These are phyloP conservation scores for Globisporangium paddicum DNA, from an alignment of 352 stramenopile species.

Conservation along the genomic window DNA sequence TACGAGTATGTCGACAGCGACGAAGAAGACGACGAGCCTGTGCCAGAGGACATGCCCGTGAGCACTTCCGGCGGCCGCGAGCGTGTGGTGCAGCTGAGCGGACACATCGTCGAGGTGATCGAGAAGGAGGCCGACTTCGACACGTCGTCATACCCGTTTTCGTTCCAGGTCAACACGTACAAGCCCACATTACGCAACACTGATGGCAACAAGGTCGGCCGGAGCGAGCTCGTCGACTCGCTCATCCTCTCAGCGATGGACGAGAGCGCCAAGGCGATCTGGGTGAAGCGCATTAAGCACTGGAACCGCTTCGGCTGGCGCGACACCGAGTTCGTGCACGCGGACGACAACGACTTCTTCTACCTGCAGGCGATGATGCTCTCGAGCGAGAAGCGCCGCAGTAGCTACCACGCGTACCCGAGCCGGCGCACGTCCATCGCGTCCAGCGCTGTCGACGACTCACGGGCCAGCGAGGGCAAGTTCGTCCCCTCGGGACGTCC, in stretches of 20 bases:
- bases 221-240: slow-evolving; percentile 36
- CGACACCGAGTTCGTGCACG: slow-evolving; percentile 40
- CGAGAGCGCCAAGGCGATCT: slow-evolving; percentile 38
- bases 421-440: slow-evolving; percentile 6
- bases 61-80: slow-evolving; percentile 10
- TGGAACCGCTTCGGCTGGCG: slow-evolving; percentile 75
- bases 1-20: slow-evolving; percentile 22
- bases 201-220: slow-evolving; percentile 26
- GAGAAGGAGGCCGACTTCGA: slow-evolving; percentile 42
- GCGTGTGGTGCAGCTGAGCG: slow-evolving; percentile 56
- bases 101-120: slow-evolving; percentile 51
- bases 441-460: neutral
- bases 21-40: slow-evolving; percentile 9
- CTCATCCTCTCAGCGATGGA: slow-evolving; percentile 49
- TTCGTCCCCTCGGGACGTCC: slow-evolving; percentile 21
- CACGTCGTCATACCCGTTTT: slow-evolving; percentile 34
- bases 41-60: slow-evolving; percentile 5
- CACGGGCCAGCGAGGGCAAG: slow-evolving; percentile 9
- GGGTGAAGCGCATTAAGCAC: slow-evolving; percentile 57
- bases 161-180: slow-evolving; percentile 70
- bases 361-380: slow-evolving; percentile 33
- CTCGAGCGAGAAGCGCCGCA: slow-evolving; percentile 21
- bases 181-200: slow-evolving; percentile 24
- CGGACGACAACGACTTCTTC: slow-evolving; percentile 27
- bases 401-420: slow-evolving; percentile 20